Evolutionary conservation across 2,329 filamentous ascomycete genomes (phyloP).

Genomic region (Cephalotrichum gorgonifer): DNA sequence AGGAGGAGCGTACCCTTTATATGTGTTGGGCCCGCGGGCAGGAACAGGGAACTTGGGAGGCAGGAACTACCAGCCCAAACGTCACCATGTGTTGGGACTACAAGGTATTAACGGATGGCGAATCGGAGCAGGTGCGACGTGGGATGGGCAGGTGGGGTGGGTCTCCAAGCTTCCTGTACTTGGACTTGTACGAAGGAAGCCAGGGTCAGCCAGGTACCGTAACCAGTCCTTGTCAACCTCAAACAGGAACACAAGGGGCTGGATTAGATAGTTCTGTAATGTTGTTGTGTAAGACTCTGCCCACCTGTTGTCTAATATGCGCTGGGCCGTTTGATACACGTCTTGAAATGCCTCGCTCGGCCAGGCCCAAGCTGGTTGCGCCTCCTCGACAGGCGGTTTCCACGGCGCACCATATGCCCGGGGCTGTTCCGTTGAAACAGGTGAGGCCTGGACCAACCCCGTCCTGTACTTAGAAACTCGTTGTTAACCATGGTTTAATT

Average conservation of each 20-base stretch:
- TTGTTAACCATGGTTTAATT: neutral
- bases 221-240: neutral
- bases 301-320: too few relatives aligned
- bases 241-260: neutral
- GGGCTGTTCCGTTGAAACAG: neutral
- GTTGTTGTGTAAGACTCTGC: too few relatives aligned
- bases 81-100: too few relatives aligned
- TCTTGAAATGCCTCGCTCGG: neutral
- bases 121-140: constrained; percentile 1
- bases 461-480: neutral
- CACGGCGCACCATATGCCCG: neutral
- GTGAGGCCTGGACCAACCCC: neutral
- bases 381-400: too few relatives aligned
- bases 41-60: neutral
- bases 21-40: neutral
- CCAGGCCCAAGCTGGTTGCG: too few relatives aligned
- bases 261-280: too few relatives aligned
- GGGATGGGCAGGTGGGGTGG: neutral
- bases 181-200: too few relatives aligned
- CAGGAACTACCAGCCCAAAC: neutral
- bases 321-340: neutral
- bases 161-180: neutral
- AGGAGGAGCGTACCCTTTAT: constrained; percentile 2
- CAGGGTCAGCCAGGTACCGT: too few relatives aligned
- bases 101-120: neutral